Percentiles rank a stretch among this genome's conserved stretches.
Evolutionary conservation across 2,329 filamentous ascomycete genomes (phyloP).

Genomic region (Plectosphaerella sp.): DNA sequence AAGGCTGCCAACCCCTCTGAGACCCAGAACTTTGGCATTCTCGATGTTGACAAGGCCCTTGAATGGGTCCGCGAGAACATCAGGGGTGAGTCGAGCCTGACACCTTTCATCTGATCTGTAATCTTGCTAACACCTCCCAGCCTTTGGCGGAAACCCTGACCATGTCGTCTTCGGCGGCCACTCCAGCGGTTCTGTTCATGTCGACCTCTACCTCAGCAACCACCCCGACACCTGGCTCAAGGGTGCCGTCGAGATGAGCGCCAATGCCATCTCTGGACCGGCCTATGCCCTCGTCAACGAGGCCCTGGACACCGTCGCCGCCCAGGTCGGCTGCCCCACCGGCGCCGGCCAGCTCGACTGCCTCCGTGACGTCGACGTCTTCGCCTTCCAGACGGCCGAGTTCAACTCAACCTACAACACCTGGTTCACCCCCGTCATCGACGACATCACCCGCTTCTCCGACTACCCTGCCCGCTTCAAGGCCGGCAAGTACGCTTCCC

Average conservation of each 20-base stretch:
- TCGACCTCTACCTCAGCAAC: slow-evolving; percentile 38
- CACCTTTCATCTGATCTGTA: neutral
- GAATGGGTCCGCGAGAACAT: slow-evolving; percentile 35
- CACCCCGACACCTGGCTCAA: slow-evolving; percentile 29
- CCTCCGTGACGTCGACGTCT: slow-evolving; percentile 24
- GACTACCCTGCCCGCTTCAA: slow-evolving; percentile 22
- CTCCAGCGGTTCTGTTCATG: slow-evolving; percentile 29
- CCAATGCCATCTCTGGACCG: slow-evolving; percentile 34
- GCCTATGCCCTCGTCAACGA: slow-evolving; percentile 30
- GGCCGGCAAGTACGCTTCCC: slow-evolving; percentile 21
- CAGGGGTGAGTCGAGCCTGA: slow-evolving; percentile 8
- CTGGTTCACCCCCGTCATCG: slow-evolving; percentile 35
- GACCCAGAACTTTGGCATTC: slow-evolving; percentile 23
- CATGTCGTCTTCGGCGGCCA: slow-evolving; percentile 40
- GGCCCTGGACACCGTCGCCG: slow-evolving; percentile 28
- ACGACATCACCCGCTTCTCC: slow-evolving; percentile 26
- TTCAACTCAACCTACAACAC: slow-evolving; percentile 31
- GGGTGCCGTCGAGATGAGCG: slow-evolving; percentile 35
- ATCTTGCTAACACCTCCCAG: slow-evolving; percentile 11
- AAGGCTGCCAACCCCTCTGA: slow-evolving; percentile 17
- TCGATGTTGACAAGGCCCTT: slow-evolving; percentile 31
- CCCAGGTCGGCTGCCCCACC: slow-evolving; percentile 28
- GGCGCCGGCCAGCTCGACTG: slow-evolving; percentile 29
- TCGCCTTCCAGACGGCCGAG: slow-evolving; percentile 21
- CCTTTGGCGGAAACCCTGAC: slow-evolving; percentile 38